Base-by-base conservation (phyloP, 495 filamentous ascomycete genomes). In the Penicillium subrubescens region DNA sequence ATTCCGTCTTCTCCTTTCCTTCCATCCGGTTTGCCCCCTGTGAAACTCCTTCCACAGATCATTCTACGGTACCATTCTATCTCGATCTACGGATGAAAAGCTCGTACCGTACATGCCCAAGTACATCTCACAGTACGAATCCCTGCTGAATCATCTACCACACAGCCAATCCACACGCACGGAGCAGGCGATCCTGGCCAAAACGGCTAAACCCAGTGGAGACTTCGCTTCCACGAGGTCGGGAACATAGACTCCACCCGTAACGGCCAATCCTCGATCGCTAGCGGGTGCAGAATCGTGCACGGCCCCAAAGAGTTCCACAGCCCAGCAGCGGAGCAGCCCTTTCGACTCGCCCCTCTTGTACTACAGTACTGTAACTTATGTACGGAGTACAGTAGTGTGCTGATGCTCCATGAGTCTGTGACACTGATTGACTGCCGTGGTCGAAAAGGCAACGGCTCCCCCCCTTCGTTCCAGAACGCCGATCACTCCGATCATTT, bases 191-290 rank as follows among this genome's bases (percentile, higher is more conserved):
- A 71, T 73, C 71, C 61, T 63, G 39, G 55, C 54, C 53, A 67
- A 66, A 64, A 34, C 60, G 60, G 57, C 59, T 66, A 61, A 69
- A 29, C 29, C 23, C 0, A 59, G 71, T 73, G 71, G 71, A 56
- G 64, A 50, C 57, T 60, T 73, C 71, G 71, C 71, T 73, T 71
- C 71, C 71, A 73, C 69, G 71, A 71, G 69, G 66, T 56, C 63
- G 66, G 65, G 66, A 68, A 33, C 52, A 39, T 23, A 25, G 51
- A 59, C 63, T 56, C 65, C 66, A 66, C 35, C 21, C 10, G 48
- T 50, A 71, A 67, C 66, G 66, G 63, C 71, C 71, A 73, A 73
- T 71, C 61, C 54, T 27, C 51, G 57, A 54, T 64, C 57, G 43
- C 48, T 23, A 27, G n/a, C 59, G 46, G 52, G 31, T 71, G 68